Base-by-base conservation (phyloP, 495 filamentous ascomycete genomes). In the Neurospora sp. region DNA sequence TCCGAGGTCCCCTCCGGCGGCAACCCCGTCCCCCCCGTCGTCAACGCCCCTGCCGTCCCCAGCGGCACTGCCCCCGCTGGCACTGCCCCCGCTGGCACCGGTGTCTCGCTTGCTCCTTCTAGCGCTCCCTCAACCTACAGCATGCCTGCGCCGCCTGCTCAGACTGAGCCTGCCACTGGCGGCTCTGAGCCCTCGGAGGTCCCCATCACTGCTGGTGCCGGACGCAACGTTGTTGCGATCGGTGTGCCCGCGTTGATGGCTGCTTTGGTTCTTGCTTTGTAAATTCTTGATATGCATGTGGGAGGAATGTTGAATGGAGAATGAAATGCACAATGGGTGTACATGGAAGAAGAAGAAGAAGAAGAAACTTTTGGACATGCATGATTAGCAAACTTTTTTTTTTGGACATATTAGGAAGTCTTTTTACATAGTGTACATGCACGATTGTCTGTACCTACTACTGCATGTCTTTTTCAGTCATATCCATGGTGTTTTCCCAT, bases 171-270 rank as follows among this genome's bases (percentile, higher is more conserved):
- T 37, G 27, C 40, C 53, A 39, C 37, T 27, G 31, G 31, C 31
- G 70, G 59, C 74, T 38, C 27, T 46, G 8, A 74, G 44, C 69
- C 42, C 72, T 11, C 41, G 69, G 44, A 73, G 12, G 39, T 46
- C 14, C 71, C 73, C 2, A 76, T 78, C 22, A 78, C 72, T 14
- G 78, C 76, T 16, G 79, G 78, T n/a, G 78, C 79, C 11, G 75
- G 73, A 38, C 78, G 79, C 68, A 77, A 76, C 53, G 75, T 44
- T n/a, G 78, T 69, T 39, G 76, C 73, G 1, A 5, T 80, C 35
- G 76, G 74, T 31, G 14, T 80, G 22, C 70, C 76, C 11, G 79
- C 71, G 38, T 44, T 78, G 7, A 9, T 78, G 41, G 79, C 71
- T 31, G 77, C 77, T 11, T 20, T 77, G 12, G 40, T 80, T 41